phyloP scores from a whole-genome alignment of 2,329 filamentous ascomycete genomes.

The Pseudocercospora fijiensis region DNA sequence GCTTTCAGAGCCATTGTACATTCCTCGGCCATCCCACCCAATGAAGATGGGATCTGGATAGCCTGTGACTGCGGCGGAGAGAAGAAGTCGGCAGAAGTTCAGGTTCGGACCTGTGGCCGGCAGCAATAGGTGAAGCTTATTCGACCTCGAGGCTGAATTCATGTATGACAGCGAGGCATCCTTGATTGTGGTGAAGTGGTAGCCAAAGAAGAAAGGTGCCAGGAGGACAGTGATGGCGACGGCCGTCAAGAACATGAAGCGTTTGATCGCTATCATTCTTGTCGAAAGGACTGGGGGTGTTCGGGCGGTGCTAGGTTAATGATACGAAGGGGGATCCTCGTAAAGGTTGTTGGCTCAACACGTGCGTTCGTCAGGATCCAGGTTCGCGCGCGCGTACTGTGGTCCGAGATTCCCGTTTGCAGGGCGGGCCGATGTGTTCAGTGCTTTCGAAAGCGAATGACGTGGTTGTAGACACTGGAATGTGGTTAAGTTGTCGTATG shows the following conservation, averaged over 20 bases:
- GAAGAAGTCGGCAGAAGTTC: constrained; percentile 26
- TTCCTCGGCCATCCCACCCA: constrained; percentile 28
- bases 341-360: background rate
- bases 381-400: background rate
- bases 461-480: background rate
- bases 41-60: constrained; percentile 33
- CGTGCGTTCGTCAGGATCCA: background rate
- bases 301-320: background rate
- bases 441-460: background rate
- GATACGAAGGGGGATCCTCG: background rate
- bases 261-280: constrained; percentile 20
- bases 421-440: background rate
- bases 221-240: constrained; percentile 17
- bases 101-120: constrained; percentile 24
- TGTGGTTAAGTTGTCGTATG: background rate
- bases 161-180: constrained; percentile 18
- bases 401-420: background rate
- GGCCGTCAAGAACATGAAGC: constrained; percentile 18
- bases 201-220: constrained; percentile 25
- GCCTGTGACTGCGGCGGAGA: constrained; percentile 28
- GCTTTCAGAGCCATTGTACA: constrained; percentile 38
- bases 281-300: background rate
- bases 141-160: constrained; percentile 14
- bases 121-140: constrained; percentile 23
- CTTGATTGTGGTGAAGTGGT: constrained; percentile 24